Base-by-base conservation (phyloP, 176 grass and related monocot species). In the Chloris gayana region DNA sequence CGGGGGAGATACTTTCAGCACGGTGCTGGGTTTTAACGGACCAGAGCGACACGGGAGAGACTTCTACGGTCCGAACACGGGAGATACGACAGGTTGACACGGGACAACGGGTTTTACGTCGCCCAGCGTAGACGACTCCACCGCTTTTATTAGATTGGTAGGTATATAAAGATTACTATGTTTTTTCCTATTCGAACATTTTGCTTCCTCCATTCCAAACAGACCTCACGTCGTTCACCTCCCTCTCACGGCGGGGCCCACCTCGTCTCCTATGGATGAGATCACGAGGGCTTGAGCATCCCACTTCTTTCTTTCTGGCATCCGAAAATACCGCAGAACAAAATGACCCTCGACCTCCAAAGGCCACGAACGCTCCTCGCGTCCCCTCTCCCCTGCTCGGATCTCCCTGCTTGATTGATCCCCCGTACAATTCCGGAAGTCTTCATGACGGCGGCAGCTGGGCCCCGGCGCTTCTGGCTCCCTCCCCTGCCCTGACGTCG, bases 361-460 rank as follows among this genome's bases (percentile, higher is more conserved):
- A 71, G 69, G 69, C 71, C 71, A 74, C 71, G 13, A 37, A 22
- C 70, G 19, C 71, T 37, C 22, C 70, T 49, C 22, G 38, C 34
- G 24, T 54, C 72, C 73, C 7, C 45, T 64, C 74, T 14, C 46
- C 39, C 26, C 17, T 17, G 19, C 41, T 26, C 51, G 25, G 5
- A 6, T 13, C 10, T 10, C 42, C 32, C 74, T 4, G 38, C 29
- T 63, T 14, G 25, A 31, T 47, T 47, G 45, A 17, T 14, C 45
- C 5, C 21, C 75, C 26, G 30, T 26, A 29, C 35, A 21, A 30
- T 8, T 44, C 39, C 17, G 22, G 19, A 30, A 33, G 59, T 31
- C 18, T 18, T 42, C 76, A 51, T 27, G 14, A 27, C 41, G 44
- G 75, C 75, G 11, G 42, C 42, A 47, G 75, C 75, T 78, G 76